Evolutionary conservation across 2,329 filamentous ascomycete species (phyloP), one percentile per base, ranked within the genome.

Genomic region (Colletotrichum eremochloae): DNA sequence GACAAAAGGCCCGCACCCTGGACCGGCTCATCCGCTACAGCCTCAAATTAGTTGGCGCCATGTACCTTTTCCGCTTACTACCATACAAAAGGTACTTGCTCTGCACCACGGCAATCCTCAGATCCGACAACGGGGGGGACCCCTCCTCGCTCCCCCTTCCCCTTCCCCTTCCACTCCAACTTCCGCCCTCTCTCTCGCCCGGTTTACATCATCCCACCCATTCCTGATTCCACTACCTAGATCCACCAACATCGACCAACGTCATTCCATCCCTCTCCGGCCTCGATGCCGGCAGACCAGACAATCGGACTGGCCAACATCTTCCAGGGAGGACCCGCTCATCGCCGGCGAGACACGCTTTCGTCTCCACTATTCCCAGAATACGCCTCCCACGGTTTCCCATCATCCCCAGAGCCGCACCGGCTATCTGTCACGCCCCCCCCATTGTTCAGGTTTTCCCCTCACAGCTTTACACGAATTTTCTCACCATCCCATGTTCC

Each of bases 161-260:
- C n/a, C n/a, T 14, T 46, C 29, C 36, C 52, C 52, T 11, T 53
- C 48, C 40, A 11, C 63, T 42, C 38, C 55, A 31, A 24, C 53
- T 56, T 29, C 36, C n/a, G 53, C 36, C 11, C 53, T 9, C 11
- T 40, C 20, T 63, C 58, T 57, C 53, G 52, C 64, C 44, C 42
- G 15, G 6, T 56, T 72, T 70, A 70, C 70, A 72, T 72, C 70
- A 70, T 72, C 66, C 24, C 53, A 56, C 66, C 65, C 36, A 29
- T 50, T 15, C 55, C 40, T 57, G 57, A 53, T 58, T 57, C 60
- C 44, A 44, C 42, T 24, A 24, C 24, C 24, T 6, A 63, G 44
- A 58, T 55, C 60, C 69, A 64, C 31, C 55, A 14, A 24, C 12
- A n/a, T 60, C 66, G n/a, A 65, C 53, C 46, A 69, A 72, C 70